phyloP scores from a whole-genome alignment of 176 grass and related monocot genomes.

The Metroxylon sagu region DNA sequence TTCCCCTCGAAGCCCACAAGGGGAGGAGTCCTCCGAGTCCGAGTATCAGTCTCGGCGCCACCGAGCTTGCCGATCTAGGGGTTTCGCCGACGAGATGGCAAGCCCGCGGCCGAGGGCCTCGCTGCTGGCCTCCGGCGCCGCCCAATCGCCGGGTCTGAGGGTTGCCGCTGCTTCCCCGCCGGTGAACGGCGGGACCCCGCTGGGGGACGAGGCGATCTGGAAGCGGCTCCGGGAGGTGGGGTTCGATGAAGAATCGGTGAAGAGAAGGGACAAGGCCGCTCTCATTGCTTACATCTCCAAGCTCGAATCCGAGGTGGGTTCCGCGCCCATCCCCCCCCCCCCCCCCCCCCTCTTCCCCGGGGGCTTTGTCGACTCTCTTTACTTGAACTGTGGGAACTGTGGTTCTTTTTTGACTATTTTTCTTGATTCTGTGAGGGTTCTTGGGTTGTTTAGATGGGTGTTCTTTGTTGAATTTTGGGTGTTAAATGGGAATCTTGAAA shows the following conservation, averaged over 20 bases:
- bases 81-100: conserved; percentile 43
- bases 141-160: not conserved
- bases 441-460: too few relatives aligned
- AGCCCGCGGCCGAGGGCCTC: conserved; percentile 37
- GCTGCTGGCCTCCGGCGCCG: not conserved
- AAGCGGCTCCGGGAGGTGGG: conserved; percentile 61
- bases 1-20: too few relatives aligned
- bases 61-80: conserved; percentile 40
- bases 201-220: conserved; percentile 80
- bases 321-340: too few relatives aligned
- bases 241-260: conserved; percentile 76
- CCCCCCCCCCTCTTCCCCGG: not conserved
- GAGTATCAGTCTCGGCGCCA: too few relatives aligned
- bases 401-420: too few relatives aligned
- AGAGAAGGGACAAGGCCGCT: conserved; percentile 59
- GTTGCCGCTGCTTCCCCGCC: not conserved
- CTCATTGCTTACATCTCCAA: conserved; percentile 62
- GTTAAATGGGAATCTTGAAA: too few relatives aligned
- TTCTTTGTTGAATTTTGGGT: too few relatives aligned
- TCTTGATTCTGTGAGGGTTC: too few relatives aligned
- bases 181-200: not conserved
- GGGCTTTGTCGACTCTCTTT: not conserved
- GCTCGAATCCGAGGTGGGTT: conserved; percentile 68
- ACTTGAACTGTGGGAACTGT: too few relatives aligned
- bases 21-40: too few relatives aligned